Base-by-base conservation (phyloP, 345 rosid species). In the Acer yangbiense region DNA sequence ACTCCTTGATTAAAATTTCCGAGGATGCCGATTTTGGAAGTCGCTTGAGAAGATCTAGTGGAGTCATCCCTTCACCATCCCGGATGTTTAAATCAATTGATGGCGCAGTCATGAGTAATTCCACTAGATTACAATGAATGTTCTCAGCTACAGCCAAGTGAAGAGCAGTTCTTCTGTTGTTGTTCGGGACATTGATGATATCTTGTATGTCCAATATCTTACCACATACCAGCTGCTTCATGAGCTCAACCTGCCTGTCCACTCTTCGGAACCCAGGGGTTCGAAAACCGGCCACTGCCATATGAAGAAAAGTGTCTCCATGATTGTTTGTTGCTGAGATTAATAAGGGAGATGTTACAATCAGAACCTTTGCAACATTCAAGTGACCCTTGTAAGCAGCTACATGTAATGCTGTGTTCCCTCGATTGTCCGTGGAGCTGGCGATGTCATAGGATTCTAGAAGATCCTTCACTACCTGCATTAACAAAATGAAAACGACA, bases 301-400 rank as follows among this genome's bases (percentile, higher is more conserved):
- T 83, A 77, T 96, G 99, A 75, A 96, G 92, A 78, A 89, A 94
- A 62, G 97, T 92, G 83, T 92, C 92, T 12, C 99, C 98, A 21
- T 83, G 79, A 13, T 71, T 74, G 84, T 96, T 96, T 25, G 81
- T 82, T 16, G 41, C 12, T 2, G 86, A 83, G 68, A 83, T 78
- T 60, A 92, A 77, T 44, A 87, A 78, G 18, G 91, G 89, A 78
- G 90, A 82, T 78, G 85, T 70, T 11, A 13, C 77, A 73, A 96
- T 76, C 60, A 96, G 86, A 80, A 88, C 68, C 76, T 88, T 90
- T 32, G 84, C 86, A 21, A 91, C 91, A 55, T 78, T 80, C 65
- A 89, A 83, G 85, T 87, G 82, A 52, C 99, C 99, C 39, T 92
- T 76, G 85, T 91, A 88, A 70, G 97, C 95, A 71, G 98, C 95